These are phyloP conservation scores for Sporisorium exsertum DNA, from an alignment of 1,284 basidiomycete species.

Conservation along the genomic window DNA sequence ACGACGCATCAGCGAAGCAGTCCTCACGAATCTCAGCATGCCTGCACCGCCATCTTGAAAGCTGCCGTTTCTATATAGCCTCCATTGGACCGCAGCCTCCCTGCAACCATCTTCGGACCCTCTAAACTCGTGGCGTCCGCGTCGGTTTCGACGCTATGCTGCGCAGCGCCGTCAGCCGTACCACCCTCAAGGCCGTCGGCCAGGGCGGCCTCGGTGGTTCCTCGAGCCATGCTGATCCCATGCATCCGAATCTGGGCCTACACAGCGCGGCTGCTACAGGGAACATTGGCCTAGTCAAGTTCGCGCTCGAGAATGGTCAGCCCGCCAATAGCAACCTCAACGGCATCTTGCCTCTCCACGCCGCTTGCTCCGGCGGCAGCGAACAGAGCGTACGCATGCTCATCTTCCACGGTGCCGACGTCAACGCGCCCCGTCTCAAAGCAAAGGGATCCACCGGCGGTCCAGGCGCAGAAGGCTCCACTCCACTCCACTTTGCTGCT, in stretches of 20 bases:
- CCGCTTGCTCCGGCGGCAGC: constrained; percentile 62
- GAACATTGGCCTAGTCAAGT: constrained; percentile 65
- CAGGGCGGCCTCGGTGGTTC: constrained; percentile 35
- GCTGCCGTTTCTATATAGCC: constrained; percentile 5
- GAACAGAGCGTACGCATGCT: constrained; percentile 57
- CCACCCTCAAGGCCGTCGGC: constrained; percentile 46
- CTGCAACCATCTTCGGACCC: not conserved
- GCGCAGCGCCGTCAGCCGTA: constrained; percentile 45
- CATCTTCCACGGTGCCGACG: constrained; percentile 63
- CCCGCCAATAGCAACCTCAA: constrained; percentile 58
- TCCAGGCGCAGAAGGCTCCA: constrained; percentile 62
- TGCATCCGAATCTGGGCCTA: constrained; percentile 58
- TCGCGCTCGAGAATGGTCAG: constrained; percentile 65
- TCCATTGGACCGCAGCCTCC: not conserved
- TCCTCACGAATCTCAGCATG: constrained; percentile 11
- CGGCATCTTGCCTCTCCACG: constrained; percentile 65
- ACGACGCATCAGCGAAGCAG: no score
- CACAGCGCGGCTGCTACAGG: constrained; percentile 63
- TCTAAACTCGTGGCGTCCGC: not conserved
- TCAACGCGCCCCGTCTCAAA: constrained; percentile 53
- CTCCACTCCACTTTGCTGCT: constrained; percentile 66
- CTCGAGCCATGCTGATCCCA: constrained; percentile 22
- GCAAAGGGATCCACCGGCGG: constrained; percentile 34
- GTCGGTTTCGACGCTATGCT: constrained; percentile 20
- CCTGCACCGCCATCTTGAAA: constrained; percentile 4